Evolutionary conservation across 805 yeast genomes (phyloP).

Genomic region (Pichia cephalocereana): DNA sequence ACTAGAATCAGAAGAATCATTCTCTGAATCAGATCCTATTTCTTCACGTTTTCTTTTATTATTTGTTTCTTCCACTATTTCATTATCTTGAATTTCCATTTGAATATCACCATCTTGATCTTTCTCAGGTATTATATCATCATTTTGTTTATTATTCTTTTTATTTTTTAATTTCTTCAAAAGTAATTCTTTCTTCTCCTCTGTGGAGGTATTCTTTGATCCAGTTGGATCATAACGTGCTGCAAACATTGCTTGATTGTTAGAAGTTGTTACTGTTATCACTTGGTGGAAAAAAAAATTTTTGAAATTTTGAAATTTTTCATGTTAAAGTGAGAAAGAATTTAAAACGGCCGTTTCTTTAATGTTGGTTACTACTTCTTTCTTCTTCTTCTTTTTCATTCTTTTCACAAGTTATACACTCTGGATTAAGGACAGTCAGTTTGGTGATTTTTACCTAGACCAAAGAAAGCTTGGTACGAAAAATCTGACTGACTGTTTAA

Average conservation of each 20-base stretch:
- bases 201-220: slow-evolving; percentile 9
- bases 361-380: no score
- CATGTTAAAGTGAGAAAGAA: no score
- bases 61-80: slow-evolving; percentile 25
- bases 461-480: no score
- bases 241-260: slow-evolving; percentile 42
- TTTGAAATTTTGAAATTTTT: no score
- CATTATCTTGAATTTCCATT: slow-evolving; percentile 31
- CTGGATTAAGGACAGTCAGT: no score
- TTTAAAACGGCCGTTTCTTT: no score
- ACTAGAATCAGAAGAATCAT: neutral
- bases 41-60: slow-evolving; percentile 7
- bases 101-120: slow-evolving; percentile 8
- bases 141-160: neutral
- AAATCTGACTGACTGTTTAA: no score
- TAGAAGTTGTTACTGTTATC: neutral
- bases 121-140: slow-evolving; percentile 8
- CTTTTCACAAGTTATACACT: no score
- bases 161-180: slow-evolving; percentile 28
- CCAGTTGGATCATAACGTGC: slow-evolving; percentile 49
- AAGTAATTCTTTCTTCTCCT: slow-evolving; percentile 22
- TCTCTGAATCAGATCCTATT: neutral
- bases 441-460: no score
- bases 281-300: neutral
- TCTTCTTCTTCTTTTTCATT: no score